Base-by-base conservation (phyloP, 345 rosid genomes). In the Euclidium syriacum region DNA sequence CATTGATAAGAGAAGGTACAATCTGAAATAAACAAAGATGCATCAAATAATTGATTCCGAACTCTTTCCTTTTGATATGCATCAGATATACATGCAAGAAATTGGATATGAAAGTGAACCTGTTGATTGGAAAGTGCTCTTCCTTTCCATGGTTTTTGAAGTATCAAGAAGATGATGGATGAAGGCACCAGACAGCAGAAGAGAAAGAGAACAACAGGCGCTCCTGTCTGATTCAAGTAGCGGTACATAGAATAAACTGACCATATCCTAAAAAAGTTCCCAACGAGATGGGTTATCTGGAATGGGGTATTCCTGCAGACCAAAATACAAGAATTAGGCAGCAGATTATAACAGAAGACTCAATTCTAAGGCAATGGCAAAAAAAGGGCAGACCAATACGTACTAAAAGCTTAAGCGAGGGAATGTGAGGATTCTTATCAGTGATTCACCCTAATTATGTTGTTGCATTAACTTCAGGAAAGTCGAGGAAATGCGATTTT, bases 71-170 rank as follows among this genome's bases (percentile, higher is more conserved):
- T 11, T 23, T 46, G 24, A 42, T 19, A 20, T 62, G 19, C 15
- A 27, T 41, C 22, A 1, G 18, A 34, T 6, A 23, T 20, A 32
- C 2, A 58, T 16, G 38, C 20, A 32, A 4, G 6, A 38, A 20
- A 44, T 0, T 3, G 10, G 20, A 29, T 24, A 36, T n/a, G 22
- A 10, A 44, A 58, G 53, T 44, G 38, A 53, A 94, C 99, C 97
- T 90, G 96, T 36, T 86, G 81, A 79, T 81, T 90, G 29, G 96
- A 79, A 64, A 94, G 92, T 2, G 92, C 74, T 60, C 99, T 84
- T 64, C 97, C 99, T 77, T 83, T 94, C 99, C 99, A 94, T 50
- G 99, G 97, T 76, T 90, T 94, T 61, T 94, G 99, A 72, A 87
- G 10, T 27, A 82, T 62, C 64, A 94, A 77, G 70, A 90, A 88